These are phyloP conservation scores for Hibiscus mutabilis DNA, from an alignment of 345 rosid species.

Conservation along the genomic window DNA sequence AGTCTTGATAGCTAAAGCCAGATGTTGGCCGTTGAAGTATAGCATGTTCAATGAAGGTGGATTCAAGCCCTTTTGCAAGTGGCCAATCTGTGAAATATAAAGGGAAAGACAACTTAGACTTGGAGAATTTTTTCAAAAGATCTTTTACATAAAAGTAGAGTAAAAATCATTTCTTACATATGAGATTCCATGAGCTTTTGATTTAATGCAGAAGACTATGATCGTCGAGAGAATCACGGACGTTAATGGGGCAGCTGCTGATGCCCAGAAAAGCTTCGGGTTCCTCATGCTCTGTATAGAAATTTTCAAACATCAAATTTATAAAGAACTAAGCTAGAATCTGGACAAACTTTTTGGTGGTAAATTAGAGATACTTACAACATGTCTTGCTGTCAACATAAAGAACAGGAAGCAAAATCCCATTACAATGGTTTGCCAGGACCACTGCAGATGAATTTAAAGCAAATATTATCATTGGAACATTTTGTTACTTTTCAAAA, in stretches of 20 bases:
- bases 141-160: neutral
- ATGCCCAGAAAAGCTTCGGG: conserved; percentile 91
- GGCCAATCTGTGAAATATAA: conserved; percentile 58
- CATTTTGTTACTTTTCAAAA: neutral
- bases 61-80: conserved; percentile 84
- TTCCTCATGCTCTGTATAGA: conserved; percentile 63
- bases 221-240: conserved; percentile 73
- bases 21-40: conserved; percentile 44
- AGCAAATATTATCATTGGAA: neutral
- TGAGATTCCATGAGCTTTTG: conserved; percentile 60
- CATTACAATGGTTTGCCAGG: conserved; percentile 76
- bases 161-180: conserved; percentile 39
- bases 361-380: conserved; percentile 44
- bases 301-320: neutral
- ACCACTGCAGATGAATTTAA: conserved; percentile 60
- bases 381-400: conserved; percentile 65
- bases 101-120: conserved; percentile 2
- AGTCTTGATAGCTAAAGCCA: conserved; percentile 73
- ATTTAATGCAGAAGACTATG: conserved; percentile 40
- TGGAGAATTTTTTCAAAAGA: neutral
- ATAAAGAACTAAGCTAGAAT: neutral
- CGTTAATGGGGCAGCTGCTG: conserved; percentile 86
- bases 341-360: neutral
- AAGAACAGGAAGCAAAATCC: conserved; percentile 64
- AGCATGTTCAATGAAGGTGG: conserved; percentile 89